Evolutionary conservation across 129 eudicot genomes (phyloP).

Genomic region (Silybum marianum): DNA sequence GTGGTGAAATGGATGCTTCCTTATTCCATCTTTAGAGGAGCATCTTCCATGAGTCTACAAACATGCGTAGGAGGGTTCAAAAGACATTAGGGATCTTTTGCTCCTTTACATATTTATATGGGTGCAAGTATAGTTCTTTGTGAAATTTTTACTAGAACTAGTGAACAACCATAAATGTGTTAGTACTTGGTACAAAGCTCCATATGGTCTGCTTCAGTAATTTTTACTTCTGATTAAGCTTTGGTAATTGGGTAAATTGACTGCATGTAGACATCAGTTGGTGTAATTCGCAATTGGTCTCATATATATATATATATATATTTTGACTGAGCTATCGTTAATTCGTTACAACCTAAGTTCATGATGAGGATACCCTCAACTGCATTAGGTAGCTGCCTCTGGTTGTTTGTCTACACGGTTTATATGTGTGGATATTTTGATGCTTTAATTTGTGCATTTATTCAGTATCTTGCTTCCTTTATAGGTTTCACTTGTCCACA

Average conservation of each 20-base stretch:
- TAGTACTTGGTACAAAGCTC: no score
- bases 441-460: background rate
- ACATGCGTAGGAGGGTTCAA: no score
- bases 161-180: no score
- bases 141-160: no score
- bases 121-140: no score
- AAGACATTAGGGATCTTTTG: no score
- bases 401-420: background rate
- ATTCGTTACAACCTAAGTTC: background rate
- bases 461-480: conserved; percentile 21
- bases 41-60: no score
- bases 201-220: no score
- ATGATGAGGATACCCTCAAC: background rate
- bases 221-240: background rate
- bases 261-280: background rate
- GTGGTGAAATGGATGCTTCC: no score
- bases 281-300: background rate
- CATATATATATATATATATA: background rate
- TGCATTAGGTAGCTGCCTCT: background rate
- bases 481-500: conserved; percentile 91
- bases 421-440: background rate
- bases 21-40: no score
- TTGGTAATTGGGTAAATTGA: background rate
- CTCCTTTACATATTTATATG: no score
- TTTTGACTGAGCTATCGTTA: background rate